Evolutionary conservation across 1,139 yeast species (phyloP).

Genomic region (Diutina scorzettiae): DNA sequence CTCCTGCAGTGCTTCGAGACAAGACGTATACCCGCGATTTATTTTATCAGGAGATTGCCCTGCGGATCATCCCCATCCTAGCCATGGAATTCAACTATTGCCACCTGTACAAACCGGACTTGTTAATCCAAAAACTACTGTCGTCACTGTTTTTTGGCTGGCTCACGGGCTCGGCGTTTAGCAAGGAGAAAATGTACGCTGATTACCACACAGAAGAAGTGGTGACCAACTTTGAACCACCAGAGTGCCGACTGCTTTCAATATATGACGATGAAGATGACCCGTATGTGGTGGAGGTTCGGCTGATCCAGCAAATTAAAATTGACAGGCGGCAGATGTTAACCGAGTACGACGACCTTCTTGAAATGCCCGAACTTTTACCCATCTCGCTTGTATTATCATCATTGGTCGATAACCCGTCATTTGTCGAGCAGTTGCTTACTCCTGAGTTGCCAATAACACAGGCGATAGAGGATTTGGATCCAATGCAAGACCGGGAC

Average conservation of each 20-base stretch:
- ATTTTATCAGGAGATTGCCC: background rate
- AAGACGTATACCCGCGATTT: background rate
- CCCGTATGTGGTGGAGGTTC: slow-evolving; percentile 15
- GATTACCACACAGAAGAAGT: slow-evolving; percentile 13
- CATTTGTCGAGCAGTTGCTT: slow-evolving; percentile 14
- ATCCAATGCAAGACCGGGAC: slow-evolving; percentile 11
- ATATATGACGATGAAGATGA: slow-evolving; percentile 8
- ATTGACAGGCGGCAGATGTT: background rate
- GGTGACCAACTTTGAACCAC: slow-evolving; percentile 12
- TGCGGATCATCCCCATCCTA: background rate
- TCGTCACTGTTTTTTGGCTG: slow-evolving; percentile 28
- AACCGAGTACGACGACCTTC: background rate
- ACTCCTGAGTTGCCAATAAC: background rate
- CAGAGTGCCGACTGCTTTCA: slow-evolving; percentile 3
- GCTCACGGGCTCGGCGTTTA: slow-evolving; percentile 24
- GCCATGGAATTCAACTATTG: slow-evolving; percentile 18
- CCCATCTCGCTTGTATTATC: slow-evolving; percentile 13
- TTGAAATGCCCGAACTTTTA: slow-evolving; percentile 2
- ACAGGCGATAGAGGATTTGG: background rate
- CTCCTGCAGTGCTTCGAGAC: background rate
- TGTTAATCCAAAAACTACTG: slow-evolving; percentile 17
- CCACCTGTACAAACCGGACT: slow-evolving; percentile 22
- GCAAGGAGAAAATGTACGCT: slow-evolving; percentile 15
- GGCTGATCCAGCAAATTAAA: slow-evolving; percentile 12
- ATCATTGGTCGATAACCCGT: slow-evolving; percentile 14